These are phyloP conservation scores for Pelargonium cotyledonis DNA, from an alignment of 441 rosid genomes.

Conservation along the genomic window DNA sequence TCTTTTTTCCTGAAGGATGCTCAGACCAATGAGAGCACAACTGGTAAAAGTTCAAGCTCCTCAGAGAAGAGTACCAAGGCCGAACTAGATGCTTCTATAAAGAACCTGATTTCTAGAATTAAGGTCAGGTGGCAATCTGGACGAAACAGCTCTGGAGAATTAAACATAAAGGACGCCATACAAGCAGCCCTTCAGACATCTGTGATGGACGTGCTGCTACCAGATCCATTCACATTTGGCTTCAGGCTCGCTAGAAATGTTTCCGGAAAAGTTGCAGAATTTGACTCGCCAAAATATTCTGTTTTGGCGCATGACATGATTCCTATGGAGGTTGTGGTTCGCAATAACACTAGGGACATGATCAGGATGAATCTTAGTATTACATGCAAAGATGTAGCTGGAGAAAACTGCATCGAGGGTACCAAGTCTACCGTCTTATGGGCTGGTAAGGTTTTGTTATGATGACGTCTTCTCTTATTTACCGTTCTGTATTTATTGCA, in stretches of 20 bases:
- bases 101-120: slow-evolving; percentile 82
- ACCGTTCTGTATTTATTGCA: background rate
- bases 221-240: slow-evolving; percentile 91
- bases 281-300: slow-evolving; percentile 37
- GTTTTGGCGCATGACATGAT: slow-evolving; percentile 75
- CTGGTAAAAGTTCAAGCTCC: slow-evolving; percentile 49
- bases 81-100: slow-evolving; percentile 75
- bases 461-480: background rate
- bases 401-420: slow-evolving; percentile 87
- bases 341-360: slow-evolving; percentile 80
- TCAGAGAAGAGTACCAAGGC: slow-evolving; percentile 84
- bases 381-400: slow-evolving; percentile 90
- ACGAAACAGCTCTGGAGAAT: slow-evolving; percentile 83
- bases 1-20: slow-evolving; percentile 69
- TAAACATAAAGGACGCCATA: slow-evolving; percentile 81
- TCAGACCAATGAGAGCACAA: slow-evolving; percentile 40
- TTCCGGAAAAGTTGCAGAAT: slow-evolving; percentile 23
- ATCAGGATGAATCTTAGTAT: slow-evolving; percentile 73
- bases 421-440: slow-evolving; percentile 72
- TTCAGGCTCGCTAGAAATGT: slow-evolving; percentile 61
- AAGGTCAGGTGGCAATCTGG: slow-evolving; percentile 95
- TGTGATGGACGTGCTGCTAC: slow-evolving; percentile 88
- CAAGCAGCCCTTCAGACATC: slow-evolving; percentile 84
- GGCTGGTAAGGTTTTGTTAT: slow-evolving; percentile 52
- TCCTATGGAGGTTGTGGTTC: slow-evolving; percentile 80